Percentiles rank a stretch among this genome's conserved stretches.
These are phyloP conservation scores for Tolypocladium inflatum DNA, from an alignment of 2,329 filamentous ascomycete genomes.

Conservation along the genomic window DNA sequence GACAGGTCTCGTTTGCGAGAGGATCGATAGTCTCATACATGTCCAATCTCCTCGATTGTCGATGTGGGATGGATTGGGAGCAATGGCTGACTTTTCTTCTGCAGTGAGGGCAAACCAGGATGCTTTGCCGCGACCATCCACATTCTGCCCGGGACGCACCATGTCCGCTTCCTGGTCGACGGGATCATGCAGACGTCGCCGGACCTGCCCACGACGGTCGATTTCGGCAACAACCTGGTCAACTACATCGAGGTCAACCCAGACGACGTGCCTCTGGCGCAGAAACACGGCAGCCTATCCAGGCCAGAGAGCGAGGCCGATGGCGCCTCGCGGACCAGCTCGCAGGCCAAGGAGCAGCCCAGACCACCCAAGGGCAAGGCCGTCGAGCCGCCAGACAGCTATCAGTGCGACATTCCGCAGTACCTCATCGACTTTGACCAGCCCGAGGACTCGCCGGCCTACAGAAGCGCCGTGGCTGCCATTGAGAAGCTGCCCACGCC, in stretches of 20 bases:
- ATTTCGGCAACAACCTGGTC: slow-evolving; percentile 95
- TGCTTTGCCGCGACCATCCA: slow-evolving; percentile 70
- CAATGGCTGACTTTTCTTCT: slow-evolving; percentile 8
- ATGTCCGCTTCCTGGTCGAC: slow-evolving; percentile 93
- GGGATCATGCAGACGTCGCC: slow-evolving; percentile 85
- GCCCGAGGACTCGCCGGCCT: slow-evolving; percentile 65
- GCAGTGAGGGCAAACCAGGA: slow-evolving; percentile 46
- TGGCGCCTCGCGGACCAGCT: slow-evolving; percentile 1
- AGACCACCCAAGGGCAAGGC: slow-evolving; percentile 43
- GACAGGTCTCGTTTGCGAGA: background rate
- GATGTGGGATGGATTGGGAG: background rate
- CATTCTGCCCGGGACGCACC: slow-evolving; percentile 87
- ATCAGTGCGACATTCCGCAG: slow-evolving; percentile 66
- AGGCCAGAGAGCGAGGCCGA: slow-evolving; percentile 4
- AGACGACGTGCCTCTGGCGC: slow-evolving; percentile 49
- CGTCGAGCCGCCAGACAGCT: slow-evolving; percentile 47
- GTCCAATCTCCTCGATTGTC: background rate
- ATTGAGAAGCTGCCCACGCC: slow-evolving; percentile 75
- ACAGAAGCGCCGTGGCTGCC: slow-evolving; percentile 64
- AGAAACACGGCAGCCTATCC: slow-evolving; percentile 12
- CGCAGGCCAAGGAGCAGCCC: slow-evolving; percentile 29
- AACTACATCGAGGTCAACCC: slow-evolving; percentile 94
- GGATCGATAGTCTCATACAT: background rate
- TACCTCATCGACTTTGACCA: slow-evolving; percentile 84
- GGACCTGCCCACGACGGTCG: slow-evolving; percentile 84